A percentile compares a stretch with the other conserved stretches of the same genome.
phyloP scores from a whole-genome alignment of 148 eudicot genomes.

The Nyssa sinensis region DNA sequence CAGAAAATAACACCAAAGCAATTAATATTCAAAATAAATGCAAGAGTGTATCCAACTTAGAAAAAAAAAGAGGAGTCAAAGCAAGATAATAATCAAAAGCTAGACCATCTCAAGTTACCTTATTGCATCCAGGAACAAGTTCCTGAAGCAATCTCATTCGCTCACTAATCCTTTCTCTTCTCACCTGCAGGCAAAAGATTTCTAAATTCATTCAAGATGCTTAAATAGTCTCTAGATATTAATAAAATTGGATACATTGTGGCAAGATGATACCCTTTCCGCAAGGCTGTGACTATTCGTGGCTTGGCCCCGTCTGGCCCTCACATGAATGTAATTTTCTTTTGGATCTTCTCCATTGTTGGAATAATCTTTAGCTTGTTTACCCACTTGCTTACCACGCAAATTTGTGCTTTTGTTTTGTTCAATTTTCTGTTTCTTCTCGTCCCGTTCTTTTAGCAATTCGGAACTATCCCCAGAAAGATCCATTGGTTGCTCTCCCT shows the following conservation, averaged over 20 bases:
- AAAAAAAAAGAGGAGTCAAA: neutral
- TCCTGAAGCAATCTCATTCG: constrained; percentile 97
- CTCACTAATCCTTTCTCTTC: constrained; percentile 94
- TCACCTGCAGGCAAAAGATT: constrained; percentile 45
- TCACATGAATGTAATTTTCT: constrained; percentile 82
- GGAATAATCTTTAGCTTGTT: constrained; percentile 59
- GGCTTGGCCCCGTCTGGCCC: constrained; percentile 96
- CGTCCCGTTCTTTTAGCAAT: too few relatives aligned
- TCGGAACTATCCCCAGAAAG: constrained; percentile 48
- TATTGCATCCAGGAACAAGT: constrained; percentile 95
- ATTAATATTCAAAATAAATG: neutral
- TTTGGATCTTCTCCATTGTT: constrained; percentile 55
- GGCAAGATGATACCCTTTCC: constrained; percentile 65
- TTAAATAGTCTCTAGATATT: neutral
- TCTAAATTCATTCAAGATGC: neutral
- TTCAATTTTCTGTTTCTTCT: constrained; percentile 52
- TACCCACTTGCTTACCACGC: constrained; percentile 51
- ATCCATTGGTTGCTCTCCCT: constrained; percentile 49
- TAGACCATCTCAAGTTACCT: constrained; percentile 42
- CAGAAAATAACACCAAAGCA: neutral
- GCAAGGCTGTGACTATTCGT: constrained; percentile 98
- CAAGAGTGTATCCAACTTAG: neutral
- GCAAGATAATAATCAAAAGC: neutral
- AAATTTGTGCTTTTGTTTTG: constrained; percentile 32
- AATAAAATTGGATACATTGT: neutral